These are phyloP conservation scores for Fraxinus floribunda DNA, from an alignment of 305 asterid species.

Conservation along the genomic window DNA sequence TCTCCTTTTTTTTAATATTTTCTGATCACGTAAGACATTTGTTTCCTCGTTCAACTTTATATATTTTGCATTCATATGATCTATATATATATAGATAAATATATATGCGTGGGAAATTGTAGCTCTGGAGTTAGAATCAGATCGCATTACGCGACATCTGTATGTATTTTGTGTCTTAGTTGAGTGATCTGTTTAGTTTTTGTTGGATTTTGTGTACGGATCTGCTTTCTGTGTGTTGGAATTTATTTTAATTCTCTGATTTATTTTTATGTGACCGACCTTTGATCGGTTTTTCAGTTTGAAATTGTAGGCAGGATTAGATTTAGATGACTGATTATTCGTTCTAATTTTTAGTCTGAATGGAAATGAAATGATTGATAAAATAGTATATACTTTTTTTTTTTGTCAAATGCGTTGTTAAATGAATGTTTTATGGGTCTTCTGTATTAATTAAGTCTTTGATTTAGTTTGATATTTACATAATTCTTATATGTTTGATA, in stretches of 20 bases:
- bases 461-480: not conserved
- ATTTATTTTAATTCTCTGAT: not conserved
- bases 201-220: not conserved
- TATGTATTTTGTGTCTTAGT: not conserved
- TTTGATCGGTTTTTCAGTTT: not conserved
- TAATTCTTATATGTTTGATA: not conserved
- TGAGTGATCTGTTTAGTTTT: not conserved
- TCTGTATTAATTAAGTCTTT: not conserved
- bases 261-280: not conserved
- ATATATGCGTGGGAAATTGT: not conserved
- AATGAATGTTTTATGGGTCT: not conserved
- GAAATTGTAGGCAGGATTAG: not conserved
- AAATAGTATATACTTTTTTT: not conserved
- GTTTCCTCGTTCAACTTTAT: not conserved
- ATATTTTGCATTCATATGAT: not conserved
- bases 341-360: not conserved
- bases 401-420: not conserved
- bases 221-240: not conserved
- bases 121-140: conserved; percentile 29
- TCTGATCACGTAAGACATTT: not conserved
- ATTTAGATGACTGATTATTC: not conserved
- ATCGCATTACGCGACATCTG: conserved; percentile 21
- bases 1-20: not conserved
- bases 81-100: not conserved
- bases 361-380: not conserved